Base-by-base conservation (phyloP, 164 flowering plant genomes). In the Vitis rotundifolia region DNA sequence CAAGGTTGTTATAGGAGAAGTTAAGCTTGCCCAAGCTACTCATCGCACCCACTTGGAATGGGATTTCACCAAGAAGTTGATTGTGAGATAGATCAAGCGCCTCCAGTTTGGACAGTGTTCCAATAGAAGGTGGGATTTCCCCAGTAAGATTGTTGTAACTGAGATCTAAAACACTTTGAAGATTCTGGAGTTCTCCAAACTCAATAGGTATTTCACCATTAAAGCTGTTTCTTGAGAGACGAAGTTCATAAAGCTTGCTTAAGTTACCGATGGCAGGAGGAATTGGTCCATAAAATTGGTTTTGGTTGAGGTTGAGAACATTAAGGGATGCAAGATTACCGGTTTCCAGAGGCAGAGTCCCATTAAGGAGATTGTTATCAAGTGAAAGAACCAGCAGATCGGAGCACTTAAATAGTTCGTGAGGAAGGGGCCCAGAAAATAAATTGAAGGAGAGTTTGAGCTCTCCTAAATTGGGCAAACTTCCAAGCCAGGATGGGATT, bases 51-150 rank as follows among this genome's bases (percentile, higher is more conserved):
- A 96, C 63, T 70, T 86, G 79, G 3, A 73, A 31, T 19, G 95
- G 99, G 68, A 96, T 71, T 68, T 86, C 85, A 49, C 99, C 97
- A 5, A 18, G 52, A 1, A 96, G 87, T 11, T 79, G 80, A 81
- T 96, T 96, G 75, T 89, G 91, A 15, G 99, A 93, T 50, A 93
- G 78, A 83, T 92, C 89, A 61, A 96, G 90, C 0, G 81, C 84
- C 80, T 93, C 97, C 3, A 96, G 95, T 73, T 90, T 96, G 3
- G 87, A 80, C 14, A 91, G 79, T 19, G 68, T 61, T 14, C 80
- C 88, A 61, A 93, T 77, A 2, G 92, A 78, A 50, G 89, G 22
- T 11, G 98, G 97, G 66, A 96, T 90, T 47, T 62, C 59, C 9
- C 99, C 97, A 0, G 79, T 82, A 72, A 96, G 83, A 69, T 90